Evolutionary conservation across 2,329 filamentous ascomycete genomes (phyloP), one percentile per base, ranked within the genome.

Genomic region (Exophiala dermatitidis): DNA sequence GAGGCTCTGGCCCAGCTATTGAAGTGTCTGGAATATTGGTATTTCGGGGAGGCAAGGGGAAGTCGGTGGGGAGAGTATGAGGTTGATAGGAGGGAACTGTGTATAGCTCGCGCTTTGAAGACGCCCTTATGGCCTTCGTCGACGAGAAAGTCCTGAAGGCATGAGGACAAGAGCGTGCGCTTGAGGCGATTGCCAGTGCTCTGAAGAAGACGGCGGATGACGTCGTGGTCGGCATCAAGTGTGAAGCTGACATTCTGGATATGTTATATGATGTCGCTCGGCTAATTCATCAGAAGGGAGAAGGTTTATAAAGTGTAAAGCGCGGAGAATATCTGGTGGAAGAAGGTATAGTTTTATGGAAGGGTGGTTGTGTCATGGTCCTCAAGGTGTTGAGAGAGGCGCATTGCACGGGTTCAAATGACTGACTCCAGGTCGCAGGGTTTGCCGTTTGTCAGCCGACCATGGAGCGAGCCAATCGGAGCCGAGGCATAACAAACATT

Each of bases 31-130:
- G 77, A 31, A 78, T 69, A n/a, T 76, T 76, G 33, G 73, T 68
- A 66, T 80, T 84, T 60, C 80, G 76, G 42, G 80, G 79, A 53
- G 70, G 69, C 41, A 74, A 74, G 8, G 80, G 78, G 60, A 79
- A 77, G 44, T 76, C 72, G 1, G 76, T 69, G 10, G 77, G 73
- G n/a, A 86, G 68, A 1, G 74, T 74, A 54, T 81, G 77, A 19
- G 83, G 81, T 53, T 78, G 79, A 63, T 84, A 83, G 45, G 80
- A 80, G 12, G 81, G 83, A 32, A 80, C 80, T 2, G 62, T 64
- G 37, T 64, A 64, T 66, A 86, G 77, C 57, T 79, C 78, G 47
- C 81, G 73, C 63, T 79, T 80, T 6, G 76, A 77, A n/a, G 76
- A 77, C 30, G 72, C 70, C 28, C 71, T 66, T 9, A 66, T 54